Percentiles rank a stretch among this genome's conserved stretches.
These are phyloP conservation scores for Fusarium ambrosium DNA, from an alignment of 2,329 filamentous ascomycete genomes.

Conservation along the genomic window DNA sequence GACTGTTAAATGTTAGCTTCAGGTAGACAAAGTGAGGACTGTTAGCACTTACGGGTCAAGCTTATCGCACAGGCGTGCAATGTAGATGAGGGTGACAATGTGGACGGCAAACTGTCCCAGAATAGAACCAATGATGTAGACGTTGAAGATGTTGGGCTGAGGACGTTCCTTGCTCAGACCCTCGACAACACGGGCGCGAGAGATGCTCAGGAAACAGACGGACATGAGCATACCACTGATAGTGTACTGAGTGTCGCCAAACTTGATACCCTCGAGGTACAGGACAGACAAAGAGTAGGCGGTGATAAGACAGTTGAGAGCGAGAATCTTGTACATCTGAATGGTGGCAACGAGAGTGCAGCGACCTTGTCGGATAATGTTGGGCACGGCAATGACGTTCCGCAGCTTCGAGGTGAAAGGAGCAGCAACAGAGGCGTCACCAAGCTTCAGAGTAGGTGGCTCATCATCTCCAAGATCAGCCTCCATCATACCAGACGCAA, in stretches of 20 bases:
- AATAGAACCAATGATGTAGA: constrained; percentile 98
- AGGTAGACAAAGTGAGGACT: neutral
- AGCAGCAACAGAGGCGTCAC: constrained; percentile 95
- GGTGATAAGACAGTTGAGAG: constrained; percentile 96
- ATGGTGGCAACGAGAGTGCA: constrained; percentile 98
- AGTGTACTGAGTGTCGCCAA: constrained; percentile 97
- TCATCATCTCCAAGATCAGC: constrained; percentile 88
- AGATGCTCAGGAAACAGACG: constrained; percentile 98
- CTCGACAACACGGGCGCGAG: constrained; percentile 96
- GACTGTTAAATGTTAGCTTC: constrained; percentile 54
- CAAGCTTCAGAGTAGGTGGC: constrained; percentile 95
- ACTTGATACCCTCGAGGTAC: constrained; percentile 98
- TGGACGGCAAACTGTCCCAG: constrained; percentile 97
- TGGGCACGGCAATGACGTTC: constrained; percentile 96
- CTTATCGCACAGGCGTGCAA: constrained; percentile 87
- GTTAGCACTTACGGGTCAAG: constrained; percentile 81
- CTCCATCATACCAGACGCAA: constrained; percentile 91
- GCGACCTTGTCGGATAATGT: constrained; percentile 97
- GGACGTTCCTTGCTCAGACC: constrained; percentile 95
- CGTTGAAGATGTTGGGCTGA: constrained; percentile 98
- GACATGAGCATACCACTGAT: constrained; percentile 99
- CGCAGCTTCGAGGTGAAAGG: constrained; percentile 98
- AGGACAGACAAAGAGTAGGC: constrained; percentile 97
- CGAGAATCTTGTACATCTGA: constrained; percentile 99
- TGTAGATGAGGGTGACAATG: constrained; percentile 93